Conservation (phyloP, 805 yeast genomes). For the Hanseniaspora lachancei region DNA sequence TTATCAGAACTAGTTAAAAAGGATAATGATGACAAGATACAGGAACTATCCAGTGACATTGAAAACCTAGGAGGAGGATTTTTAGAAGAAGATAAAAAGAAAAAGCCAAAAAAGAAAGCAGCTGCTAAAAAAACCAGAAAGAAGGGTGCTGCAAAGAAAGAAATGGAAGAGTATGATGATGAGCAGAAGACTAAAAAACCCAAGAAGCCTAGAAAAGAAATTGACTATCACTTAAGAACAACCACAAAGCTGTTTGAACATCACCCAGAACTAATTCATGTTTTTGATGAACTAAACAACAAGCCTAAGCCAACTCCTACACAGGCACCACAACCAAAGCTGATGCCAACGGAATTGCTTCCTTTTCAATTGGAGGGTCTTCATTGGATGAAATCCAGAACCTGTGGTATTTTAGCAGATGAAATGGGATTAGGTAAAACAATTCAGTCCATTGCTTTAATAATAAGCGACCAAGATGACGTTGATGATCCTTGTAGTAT, state of each 20-base stretch:
- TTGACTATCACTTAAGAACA: conserved; percentile 55
- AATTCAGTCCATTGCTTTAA: conserved; percentile 82
- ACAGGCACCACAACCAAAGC: conserved; percentile 61
- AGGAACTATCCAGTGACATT: neutral
- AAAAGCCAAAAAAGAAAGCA: neutral
- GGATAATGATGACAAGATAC: neutral
- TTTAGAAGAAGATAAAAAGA: neutral
- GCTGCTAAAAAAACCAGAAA: conserved; percentile 3
- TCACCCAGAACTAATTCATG: conserved; percentile 67
- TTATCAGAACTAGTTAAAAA: neutral
- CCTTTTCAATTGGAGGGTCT: conserved; percentile 93
- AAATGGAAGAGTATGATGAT: conserved; percentile 4
- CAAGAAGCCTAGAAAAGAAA: conserved; percentile 27
- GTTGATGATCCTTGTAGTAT: conserved; percentile 25
- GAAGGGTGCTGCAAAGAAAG: conserved; percentile 3
- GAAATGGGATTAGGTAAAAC: conserved; percentile 99
- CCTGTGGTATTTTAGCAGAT: conserved; percentile 71
- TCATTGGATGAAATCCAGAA: conserved; percentile 78
- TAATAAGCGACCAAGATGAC: conserved; percentile 46
- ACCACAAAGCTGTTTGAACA: conserved; percentile 54
- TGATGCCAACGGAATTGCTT: conserved; percentile 56
- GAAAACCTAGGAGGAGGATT: conserved; percentile 9
- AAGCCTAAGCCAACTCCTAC: conserved; percentile 37
- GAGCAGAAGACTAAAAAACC: conserved; percentile 23
- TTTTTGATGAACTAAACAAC: conserved; percentile 51